These are phyloP conservation scores for Xylaria curta DNA, from an alignment of 495 filamentous ascomycete species.

Conservation along the genomic window DNA sequence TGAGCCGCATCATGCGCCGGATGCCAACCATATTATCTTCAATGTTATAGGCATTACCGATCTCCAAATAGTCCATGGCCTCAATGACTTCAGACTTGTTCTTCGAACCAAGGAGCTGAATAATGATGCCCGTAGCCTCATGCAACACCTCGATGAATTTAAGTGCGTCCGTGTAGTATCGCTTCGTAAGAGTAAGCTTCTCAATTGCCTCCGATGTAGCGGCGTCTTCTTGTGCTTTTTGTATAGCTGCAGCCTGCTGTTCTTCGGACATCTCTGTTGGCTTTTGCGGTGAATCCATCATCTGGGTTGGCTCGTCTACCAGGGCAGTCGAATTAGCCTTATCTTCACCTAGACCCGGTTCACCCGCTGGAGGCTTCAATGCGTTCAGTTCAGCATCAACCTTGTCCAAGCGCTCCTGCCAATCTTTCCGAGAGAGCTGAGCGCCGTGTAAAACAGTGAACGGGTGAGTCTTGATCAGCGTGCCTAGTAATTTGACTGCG, in stretches of 20 bases:
- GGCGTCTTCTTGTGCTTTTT: constrained; percentile 73
- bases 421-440: constrained; percentile 81
- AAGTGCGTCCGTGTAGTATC: constrained; percentile 90
- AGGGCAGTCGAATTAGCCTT: constrained; percentile 65
- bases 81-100: constrained; percentile 99
- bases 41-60: constrained; percentile 92
- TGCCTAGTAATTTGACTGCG: constrained; percentile 88
- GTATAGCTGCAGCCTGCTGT: constrained; percentile 59
- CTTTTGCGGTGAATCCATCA: constrained; percentile 56
- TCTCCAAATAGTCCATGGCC: constrained; percentile 97
- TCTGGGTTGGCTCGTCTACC: constrained; percentile 86
- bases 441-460: constrained; percentile 92
- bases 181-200: constrained; percentile 81
- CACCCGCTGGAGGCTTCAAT: constrained; percentile 77
- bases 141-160: constrained; percentile 96
- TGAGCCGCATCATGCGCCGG: constrained; percentile 90
- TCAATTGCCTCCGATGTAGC: constrained; percentile 78
- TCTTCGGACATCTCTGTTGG: constrained; percentile 63
- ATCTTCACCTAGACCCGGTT: constrained; percentile 74
- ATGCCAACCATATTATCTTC: constrained; percentile 91
- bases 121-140: constrained; percentile 74
- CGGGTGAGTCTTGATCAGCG: constrained; percentile 89
- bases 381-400: constrained; percentile 83
- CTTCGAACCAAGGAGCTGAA: constrained; percentile 85
- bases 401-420: constrained; percentile 77